Conservation (phyloP, 1,284 basidiomycete genomes). For the Microbotryum scabiosae region DNA sequence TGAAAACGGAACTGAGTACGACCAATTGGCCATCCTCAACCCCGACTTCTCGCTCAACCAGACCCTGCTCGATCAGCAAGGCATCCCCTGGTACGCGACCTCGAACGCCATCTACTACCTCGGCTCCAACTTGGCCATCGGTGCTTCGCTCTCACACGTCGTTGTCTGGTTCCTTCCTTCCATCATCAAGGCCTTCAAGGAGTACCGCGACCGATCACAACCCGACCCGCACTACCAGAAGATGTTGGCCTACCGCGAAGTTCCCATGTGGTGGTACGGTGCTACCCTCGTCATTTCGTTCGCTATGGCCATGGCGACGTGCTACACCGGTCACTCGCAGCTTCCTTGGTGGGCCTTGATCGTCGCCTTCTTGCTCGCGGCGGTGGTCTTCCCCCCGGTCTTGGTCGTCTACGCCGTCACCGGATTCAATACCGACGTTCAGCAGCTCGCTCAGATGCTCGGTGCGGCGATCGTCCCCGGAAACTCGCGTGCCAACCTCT, state of each 20-base stretch:
- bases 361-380: conserved; percentile 45
- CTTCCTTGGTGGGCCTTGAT: conserved; percentile 54
- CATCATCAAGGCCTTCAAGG: conserved; percentile 41
- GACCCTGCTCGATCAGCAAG: conserved; percentile 38
- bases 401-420: conserved; percentile 51
- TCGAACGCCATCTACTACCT: conserved; percentile 23
- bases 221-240: conserved; percentile 49
- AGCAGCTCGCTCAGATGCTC: conserved; percentile 57
- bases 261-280: conserved; percentile 57
- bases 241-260: conserved; percentile 50
- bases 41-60: conserved; percentile 77
- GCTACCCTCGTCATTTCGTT: conserved; percentile 51
- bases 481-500: conserved; percentile 55
- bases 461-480: conserved; percentile 56
- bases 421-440: conserved; percentile 39
- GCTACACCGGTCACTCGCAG: conserved; percentile 47
- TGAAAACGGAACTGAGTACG: conserved; percentile 48
- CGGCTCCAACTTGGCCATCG: conserved; percentile 31
- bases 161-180: conserved; percentile 55
- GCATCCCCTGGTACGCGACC: conserved; percentile 22
- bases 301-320: conserved; percentile 43
- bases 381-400: conserved; percentile 52
- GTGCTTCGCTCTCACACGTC: conserved; percentile 46
- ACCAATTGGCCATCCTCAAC: conserved; percentile 71
- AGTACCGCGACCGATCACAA: conserved; percentile 41